phyloP scores from a whole-genome alignment of 345 rosid species.

The sweet orange (Citrus sinensis) region DNA sequence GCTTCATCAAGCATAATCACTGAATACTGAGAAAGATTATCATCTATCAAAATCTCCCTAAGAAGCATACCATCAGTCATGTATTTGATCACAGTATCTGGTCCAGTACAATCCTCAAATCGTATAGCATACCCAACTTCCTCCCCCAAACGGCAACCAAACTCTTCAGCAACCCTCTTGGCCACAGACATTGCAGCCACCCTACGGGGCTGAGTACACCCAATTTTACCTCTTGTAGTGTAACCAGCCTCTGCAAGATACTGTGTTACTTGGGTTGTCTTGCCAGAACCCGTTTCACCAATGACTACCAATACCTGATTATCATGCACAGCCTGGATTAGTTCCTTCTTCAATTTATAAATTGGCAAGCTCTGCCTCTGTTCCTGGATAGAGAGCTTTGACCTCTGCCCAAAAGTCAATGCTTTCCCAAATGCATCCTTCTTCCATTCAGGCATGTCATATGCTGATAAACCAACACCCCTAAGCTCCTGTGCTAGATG shows the following conservation, averaged over 20 bases:
- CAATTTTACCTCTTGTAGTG: constrained; percentile 72
- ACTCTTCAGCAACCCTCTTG: constrained; percentile 87
- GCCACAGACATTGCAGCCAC: constrained; percentile 91
- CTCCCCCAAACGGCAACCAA: constrained; percentile 82
- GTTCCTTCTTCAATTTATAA: constrained; percentile 79
- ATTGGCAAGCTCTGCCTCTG: constrained; percentile 91
- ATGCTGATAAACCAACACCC: constrained; percentile 87
- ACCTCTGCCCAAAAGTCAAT: constrained; percentile 71
- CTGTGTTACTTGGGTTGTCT: constrained; percentile 86
- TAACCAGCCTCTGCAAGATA: constrained; percentile 81
- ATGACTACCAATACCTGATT: constrained; percentile 81
- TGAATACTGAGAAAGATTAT: constrained; percentile 57
- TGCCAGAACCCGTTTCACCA: constrained; percentile 88
- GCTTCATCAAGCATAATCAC: constrained; percentile 81
- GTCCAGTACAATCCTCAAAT: constrained; percentile 84
- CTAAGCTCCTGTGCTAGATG: constrained; percentile 92
- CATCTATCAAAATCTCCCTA: constrained; percentile 63
- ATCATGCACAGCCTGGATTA: constrained; percentile 81
- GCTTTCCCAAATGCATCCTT: constrained; percentile 85
- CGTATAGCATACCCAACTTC: constrained; percentile 87
- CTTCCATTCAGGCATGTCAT: constrained; percentile 94
- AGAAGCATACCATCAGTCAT: constrained; percentile 88
- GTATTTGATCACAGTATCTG: constrained; percentile 81
- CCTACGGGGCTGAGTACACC: constrained; percentile 85
- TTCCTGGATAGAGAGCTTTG: constrained; percentile 88